These are phyloP conservation scores for Coccomyxa subellipsoidea DNA, from an alignment of 163 green algal species.

Conservation along the genomic window DNA sequence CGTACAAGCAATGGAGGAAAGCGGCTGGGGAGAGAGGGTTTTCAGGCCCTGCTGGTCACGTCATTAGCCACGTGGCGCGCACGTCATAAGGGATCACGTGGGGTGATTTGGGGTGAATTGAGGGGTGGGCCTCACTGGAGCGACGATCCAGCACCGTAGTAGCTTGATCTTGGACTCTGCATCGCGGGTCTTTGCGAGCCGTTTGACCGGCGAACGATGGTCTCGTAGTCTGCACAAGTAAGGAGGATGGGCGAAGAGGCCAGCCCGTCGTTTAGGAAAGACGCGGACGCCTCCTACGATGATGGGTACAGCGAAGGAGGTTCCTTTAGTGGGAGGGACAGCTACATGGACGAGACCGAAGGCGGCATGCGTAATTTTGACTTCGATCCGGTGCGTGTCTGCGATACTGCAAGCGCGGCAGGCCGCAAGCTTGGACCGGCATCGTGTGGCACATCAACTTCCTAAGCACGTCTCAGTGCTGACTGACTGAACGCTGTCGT, in stretches of 20 bases:
- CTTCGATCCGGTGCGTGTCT: neutral
- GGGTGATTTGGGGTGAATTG: too few relatives aligned
- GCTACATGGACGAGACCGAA: neutral
- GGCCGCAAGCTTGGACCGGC: neutral
- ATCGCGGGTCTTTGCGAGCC: neutral
- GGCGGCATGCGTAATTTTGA: neutral
- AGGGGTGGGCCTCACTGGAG: too few relatives aligned
- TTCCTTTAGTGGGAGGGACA: neutral
- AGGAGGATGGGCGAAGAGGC: neutral
- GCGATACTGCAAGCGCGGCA: too few relatives aligned
- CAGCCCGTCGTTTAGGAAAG: neutral
- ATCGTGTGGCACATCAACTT: too few relatives aligned
- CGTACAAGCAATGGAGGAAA: too few relatives aligned
- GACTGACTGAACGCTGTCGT: too few relatives aligned
- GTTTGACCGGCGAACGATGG: neutral
- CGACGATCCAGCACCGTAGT: neutral
- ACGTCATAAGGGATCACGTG: too few relatives aligned
- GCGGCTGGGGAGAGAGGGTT: too few relatives aligned
- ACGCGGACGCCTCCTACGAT: neutral
- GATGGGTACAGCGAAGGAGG: conserved; percentile 4
- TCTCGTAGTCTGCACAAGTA: neutral
- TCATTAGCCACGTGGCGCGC: too few relatives aligned
- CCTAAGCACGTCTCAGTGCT: too few relatives aligned
- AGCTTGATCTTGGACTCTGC: neutral
- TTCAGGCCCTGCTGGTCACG: too few relatives aligned